Evolutionary conservation across 257 asterid species (phyloP).

Genomic region (Primulina huaijiensis): DNA sequence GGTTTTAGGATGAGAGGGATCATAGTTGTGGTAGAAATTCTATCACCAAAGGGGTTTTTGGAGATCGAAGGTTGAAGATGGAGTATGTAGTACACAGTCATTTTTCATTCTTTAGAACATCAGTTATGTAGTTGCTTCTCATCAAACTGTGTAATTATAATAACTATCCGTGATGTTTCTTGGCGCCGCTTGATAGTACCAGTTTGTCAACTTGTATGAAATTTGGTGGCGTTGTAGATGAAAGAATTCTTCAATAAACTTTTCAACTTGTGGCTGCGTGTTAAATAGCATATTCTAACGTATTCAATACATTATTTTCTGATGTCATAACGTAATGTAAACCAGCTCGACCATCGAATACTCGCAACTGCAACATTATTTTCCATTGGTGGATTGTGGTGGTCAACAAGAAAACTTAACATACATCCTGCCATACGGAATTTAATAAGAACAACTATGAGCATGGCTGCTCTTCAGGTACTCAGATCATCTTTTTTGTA

Average conservation of each 20-base stretch:
- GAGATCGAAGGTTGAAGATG: neutral
- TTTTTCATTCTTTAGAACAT: neutral
- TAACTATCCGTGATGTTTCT: neutral
- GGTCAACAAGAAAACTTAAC: conserved; percentile 64
- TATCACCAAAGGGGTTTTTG: too few species aligned
- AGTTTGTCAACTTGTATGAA: neutral
- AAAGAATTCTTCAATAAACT: conserved; percentile 3
- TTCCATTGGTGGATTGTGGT: conserved; percentile 74
- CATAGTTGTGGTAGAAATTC: too few species aligned
- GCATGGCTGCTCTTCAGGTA: conserved; percentile 95
- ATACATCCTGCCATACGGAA: conserved; percentile 76
- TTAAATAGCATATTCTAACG: neutral
- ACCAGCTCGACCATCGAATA: conserved; percentile 85
- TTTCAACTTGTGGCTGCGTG: neutral
- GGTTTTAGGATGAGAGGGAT: too few species aligned
- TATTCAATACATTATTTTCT: conserved; percentile 20
- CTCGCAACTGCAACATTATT: conserved; percentile 85
- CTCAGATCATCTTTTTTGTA: conserved; percentile 17
- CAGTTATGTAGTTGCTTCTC: neutral
- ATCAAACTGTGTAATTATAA: neutral
- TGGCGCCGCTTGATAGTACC: neutral
- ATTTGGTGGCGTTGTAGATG: neutral
- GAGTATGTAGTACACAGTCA: neutral
- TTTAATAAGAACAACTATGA: conserved; percentile 66
- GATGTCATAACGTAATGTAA: conserved; percentile 13